Base-by-base conservation (phyloP, 306 rosid species). In the Macrotyloma uniflorum region DNA sequence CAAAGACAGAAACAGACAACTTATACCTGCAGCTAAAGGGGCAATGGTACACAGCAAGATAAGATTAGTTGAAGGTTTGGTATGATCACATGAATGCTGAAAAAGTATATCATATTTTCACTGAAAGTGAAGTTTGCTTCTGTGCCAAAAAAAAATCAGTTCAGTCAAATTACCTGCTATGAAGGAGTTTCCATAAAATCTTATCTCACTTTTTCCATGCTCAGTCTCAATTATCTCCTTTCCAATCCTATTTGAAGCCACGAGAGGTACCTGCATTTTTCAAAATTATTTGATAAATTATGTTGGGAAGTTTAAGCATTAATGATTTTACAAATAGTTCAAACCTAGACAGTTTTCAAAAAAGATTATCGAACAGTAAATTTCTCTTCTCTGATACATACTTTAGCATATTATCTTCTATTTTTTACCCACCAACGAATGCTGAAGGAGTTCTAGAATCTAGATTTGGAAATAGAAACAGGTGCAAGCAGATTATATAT, bases 231-330 rank as follows among this genome's bases (percentile, higher is more conserved):
- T 89, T 63, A 83, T 70, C 93, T 92, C 98, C 79, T 83, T 89
- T 61, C 98, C 98, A 65, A 89, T 87, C 87, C 97, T 91, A 80
- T 95, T 95, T 75, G 98, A 92, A 86, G 96, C 91, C 73, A 95
- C 98, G 62, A 95, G 71, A 72, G 98, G 98, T 71, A 95, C 98
- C 98, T 95, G 90, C 58, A 84, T 70, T 84, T 72, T 78, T 46
- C 76, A 85, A 54, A 70, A 67, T 79, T 24, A 78, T 49, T 49
- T 50, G 18, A 71, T 22, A n/a, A 16, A 57, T 14, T 35, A 13
- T 4, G 50, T 71, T 47, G 13, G 24, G 23, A 57, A 40, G 28
- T 68, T 67, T 47, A 51, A 45, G 68, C 4, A 67, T 43, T 47
- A 18, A 66, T 59, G 40, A 15, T 9, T 46, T 0, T 38, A 47